Base-by-base conservation (phyloP, 2,329 filamentous ascomycete species). In the Colletotrichum filicis region DNA sequence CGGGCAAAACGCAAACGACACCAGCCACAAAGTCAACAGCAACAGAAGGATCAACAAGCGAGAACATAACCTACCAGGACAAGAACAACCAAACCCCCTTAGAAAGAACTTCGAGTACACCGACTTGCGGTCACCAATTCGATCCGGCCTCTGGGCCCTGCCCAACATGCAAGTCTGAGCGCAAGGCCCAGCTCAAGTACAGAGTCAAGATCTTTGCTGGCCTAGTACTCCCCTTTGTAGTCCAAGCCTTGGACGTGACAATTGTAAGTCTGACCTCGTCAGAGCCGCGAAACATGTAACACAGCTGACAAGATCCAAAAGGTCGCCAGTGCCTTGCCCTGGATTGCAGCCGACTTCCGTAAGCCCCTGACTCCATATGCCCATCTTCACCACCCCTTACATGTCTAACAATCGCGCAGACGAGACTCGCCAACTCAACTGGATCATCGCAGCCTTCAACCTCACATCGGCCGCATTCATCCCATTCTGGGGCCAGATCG, bases 391-490 rank as follows among this genome's bases (percentile, higher is more conserved):
- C 9, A 16, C 19, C 68, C 1, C 14, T 24, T 4, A 1, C 11
- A 6, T 22, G 6, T 52, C 14, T 71, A 62, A 74, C 61, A 56
- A 24, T 87, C 14, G 0, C 12, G 16, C 42, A 71, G 87, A 85
- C 73, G 79, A 90, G 77, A 78, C 90, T 5, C 85, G 87, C 22
- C 87, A 92, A 76, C 84, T 92, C 2, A 93, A 92, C 77, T 93
- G 91, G 91, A 92, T 94, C 77, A 88, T 93, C 22, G 91, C 92
- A 0, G 85, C 91, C 7, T 94, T 93, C 80, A 93, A 91, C 65
- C 83, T 94, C 16, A 92, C 91, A 0, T 89, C 90, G 0, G 91
- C 92, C 1, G 88, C 91, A 1, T 93, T 93, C 75, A 90, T 93
- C 9, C 91, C 91, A 4, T 87, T 89, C 65, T 93, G 91, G 82